These are phyloP conservation scores for Colletotrichum sp. DNA, from an alignment of 2,329 filamentous ascomycete species.

Conservation along the genomic window DNA sequence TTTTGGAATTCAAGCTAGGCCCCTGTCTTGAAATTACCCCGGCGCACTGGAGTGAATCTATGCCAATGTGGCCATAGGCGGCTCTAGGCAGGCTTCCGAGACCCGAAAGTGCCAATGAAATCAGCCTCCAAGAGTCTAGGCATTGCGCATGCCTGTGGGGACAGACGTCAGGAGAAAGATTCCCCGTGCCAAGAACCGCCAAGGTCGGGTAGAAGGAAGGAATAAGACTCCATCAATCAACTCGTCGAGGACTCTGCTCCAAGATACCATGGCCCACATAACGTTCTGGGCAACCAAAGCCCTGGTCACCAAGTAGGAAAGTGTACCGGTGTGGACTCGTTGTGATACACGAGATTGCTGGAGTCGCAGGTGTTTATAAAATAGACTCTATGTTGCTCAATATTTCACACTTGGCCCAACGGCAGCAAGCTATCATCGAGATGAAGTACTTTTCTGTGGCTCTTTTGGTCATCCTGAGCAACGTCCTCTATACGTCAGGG, in stretches of 20 bases:
- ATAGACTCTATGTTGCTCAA: not conserved
- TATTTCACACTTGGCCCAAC: not conserved
- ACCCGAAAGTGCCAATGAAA: not conserved
- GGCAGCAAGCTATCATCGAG: not conserved
- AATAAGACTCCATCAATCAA: not conserved
- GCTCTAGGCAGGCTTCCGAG: not conserved
- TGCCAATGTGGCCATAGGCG: not conserved
- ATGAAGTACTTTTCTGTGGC: not conserved
- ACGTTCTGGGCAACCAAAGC: not conserved
- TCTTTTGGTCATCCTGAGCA: not conserved
- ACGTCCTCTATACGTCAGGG: not conserved
- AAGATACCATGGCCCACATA: not conserved
- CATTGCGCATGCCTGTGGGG: not conserved
- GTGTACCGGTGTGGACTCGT: not conserved
- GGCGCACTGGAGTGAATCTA: not conserved
- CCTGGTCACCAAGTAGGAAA: not conserved
- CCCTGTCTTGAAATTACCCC: not conserved
- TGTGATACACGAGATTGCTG: not conserved
- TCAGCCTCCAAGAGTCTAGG: not conserved
- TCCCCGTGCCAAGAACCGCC: not conserved
- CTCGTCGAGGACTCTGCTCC: not conserved
- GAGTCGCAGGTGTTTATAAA: not conserved
- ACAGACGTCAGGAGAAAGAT: not conserved
- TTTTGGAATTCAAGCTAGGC: not conserved
- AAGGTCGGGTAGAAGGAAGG: not conserved